phyloP scores from a whole-genome alignment of 2,329 filamentous ascomycete species.

The Zymoseptoria brevis region DNA sequence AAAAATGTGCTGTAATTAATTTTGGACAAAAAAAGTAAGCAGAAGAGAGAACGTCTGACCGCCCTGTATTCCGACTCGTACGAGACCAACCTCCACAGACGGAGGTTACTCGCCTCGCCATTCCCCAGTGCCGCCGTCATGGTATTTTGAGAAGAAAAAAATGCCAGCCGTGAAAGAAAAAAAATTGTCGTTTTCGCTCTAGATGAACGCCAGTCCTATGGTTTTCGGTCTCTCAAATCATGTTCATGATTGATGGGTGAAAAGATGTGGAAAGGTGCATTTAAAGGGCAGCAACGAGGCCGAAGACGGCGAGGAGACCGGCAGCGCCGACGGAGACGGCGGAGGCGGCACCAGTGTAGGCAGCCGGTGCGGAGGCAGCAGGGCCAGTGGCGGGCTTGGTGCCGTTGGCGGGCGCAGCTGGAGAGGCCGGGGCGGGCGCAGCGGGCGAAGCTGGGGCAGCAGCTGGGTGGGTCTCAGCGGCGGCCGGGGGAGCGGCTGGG shows the following conservation, averaged over 20 bases:
- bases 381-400: background rate
- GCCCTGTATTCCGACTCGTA: background rate
- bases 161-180: background rate
- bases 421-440: background rate
- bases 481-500: background rate
- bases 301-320: conserved; percentile 15
- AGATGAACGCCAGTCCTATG: background rate
- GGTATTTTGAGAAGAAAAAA: background rate
- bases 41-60: background rate
- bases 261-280: background rate
- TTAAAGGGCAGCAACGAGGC: background rate
- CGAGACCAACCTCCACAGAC: background rate
- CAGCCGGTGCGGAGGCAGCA: background rate
- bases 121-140: background rate
- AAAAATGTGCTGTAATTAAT: background rate
- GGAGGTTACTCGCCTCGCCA: background rate
- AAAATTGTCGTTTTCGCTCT: background rate
- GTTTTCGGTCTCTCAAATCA: background rate
- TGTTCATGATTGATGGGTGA: background rate
- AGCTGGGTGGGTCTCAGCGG: background rate
- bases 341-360: conserved; percentile 17
- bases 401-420: background rate
- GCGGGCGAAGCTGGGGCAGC: background rate
- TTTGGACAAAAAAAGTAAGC: background rate
- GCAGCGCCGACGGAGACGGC: conserved; percentile 16